Base-by-base conservation (phyloP, 306 rosid genomes). In the Dryas octopetala region DNA sequence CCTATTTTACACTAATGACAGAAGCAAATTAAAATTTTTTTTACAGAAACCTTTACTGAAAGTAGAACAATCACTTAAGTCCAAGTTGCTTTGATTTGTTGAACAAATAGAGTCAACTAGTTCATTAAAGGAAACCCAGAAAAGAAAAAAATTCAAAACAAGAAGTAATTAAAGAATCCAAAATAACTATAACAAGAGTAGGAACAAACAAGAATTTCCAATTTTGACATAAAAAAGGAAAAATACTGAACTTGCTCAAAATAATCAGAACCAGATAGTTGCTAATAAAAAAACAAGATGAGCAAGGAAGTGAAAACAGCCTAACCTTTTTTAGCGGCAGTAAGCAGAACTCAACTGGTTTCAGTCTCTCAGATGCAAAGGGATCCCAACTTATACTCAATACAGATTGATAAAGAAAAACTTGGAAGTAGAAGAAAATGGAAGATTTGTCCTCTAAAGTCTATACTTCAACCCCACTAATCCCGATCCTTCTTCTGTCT, bases 261-360 rank as follows among this genome's bases (percentile, higher is more conserved):
- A 62, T 32, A 19, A 59, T 12, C 55, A 28, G 60, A 55, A 7
- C 45, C 16, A 71, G 52, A 64, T 4, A 26, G 15, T 26, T 50
- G 23, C 15, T 38, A 5, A 64, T 50, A 75, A 72, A 10, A 66
- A 47, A 61, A 76, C 32, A 17, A 58, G 55, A 51, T 32, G 43
- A 47, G 26, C 48, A 63, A 44, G 51, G 71, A 43, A 79, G 51
- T 11, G 63, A 54, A 62, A 62, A 68, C 17, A 60, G 54, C 73
- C 84, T 19, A 72, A 90, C 87, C 91, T 86, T 65, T 83, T 52
- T 65, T 45, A 76, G 75, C 80, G 62, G 75, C 78, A 68, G 79
- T 26, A 70, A 79, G 81, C 52, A 41, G 74, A 51, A 82, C 52
- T 9, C 74, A 32, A 68, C 23, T 58, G 28, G 45, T 62, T 32